A percentile compares a stretch with the other conserved stretches of the same genome.
These are phyloP conservation scores for Penicillium sp. DNA, from an alignment of 2,329 filamentous ascomycete genomes.

Conservation along the genomic window DNA sequence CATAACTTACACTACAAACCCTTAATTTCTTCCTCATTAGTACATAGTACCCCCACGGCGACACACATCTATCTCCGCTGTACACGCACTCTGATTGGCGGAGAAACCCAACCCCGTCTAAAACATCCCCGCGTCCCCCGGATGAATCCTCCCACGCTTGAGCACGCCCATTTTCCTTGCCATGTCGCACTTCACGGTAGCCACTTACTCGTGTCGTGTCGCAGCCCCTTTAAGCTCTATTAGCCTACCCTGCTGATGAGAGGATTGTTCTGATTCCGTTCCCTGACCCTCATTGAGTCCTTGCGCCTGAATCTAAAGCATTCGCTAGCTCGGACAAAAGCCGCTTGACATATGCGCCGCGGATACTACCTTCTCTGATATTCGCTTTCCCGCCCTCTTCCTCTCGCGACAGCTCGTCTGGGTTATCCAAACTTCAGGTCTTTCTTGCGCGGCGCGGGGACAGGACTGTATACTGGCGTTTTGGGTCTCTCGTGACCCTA, in stretches of 20 bases:
- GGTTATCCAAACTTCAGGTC: too few species aligned
- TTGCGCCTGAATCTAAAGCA: neutral
- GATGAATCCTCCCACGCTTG: slow-evolving; percentile 12
- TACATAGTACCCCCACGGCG: neutral
- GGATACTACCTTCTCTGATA: neutral
- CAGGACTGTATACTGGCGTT: neutral
- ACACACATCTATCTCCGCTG: neutral
- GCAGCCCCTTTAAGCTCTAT: slow-evolving; percentile 11
- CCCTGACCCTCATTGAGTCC: neutral
- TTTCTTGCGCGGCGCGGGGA: neutral
- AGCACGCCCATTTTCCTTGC: slow-evolving; percentile 12
- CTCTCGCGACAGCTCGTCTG: neutral
- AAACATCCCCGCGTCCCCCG: slow-evolving; percentile 21
- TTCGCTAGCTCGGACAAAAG: neutral
- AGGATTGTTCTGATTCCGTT: neutral
- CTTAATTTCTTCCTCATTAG: neutral
- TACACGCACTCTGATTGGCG: slow-evolving; percentile 31
- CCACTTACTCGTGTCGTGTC: neutral
- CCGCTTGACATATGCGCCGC: slow-evolving; percentile 6
- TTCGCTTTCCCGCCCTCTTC: neutral
- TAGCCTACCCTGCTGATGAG: neutral
- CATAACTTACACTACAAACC: neutral
- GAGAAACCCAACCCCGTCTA: slow-evolving; percentile 29
- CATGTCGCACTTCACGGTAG: slow-evolving; percentile 6
- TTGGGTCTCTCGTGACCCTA: neutral